Evolutionary conservation across 192 early-diverging fungal species (phyloP).

Genomic region (Gryganskiella cystojenkinii): DNA sequence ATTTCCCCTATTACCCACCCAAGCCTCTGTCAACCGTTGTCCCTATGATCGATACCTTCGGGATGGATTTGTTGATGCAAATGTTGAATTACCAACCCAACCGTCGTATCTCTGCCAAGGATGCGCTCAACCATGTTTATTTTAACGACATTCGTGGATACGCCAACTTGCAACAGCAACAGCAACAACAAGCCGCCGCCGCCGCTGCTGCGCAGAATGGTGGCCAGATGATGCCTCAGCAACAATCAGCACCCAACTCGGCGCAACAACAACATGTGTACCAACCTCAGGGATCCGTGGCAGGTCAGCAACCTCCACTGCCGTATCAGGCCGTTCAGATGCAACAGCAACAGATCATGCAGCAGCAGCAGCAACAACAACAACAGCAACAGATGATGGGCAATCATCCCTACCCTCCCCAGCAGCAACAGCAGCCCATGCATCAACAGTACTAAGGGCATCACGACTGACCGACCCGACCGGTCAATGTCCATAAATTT

Average conservation of each 20-base stretch:
- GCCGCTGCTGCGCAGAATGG: slow-evolving; percentile 17
- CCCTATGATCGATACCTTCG: slow-evolving; percentile 81
- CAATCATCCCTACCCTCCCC: slow-evolving; percentile 34
- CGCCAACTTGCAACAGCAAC: slow-evolving; percentile 43
- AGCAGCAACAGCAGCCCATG: slow-evolving; percentile 21
- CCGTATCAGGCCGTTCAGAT: slow-evolving; percentile 51
- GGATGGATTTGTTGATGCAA: slow-evolving; percentile 78
- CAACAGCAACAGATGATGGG: slow-evolving; percentile 20
- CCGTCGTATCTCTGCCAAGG: slow-evolving; percentile 69
- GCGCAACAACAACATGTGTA: slow-evolving; percentile 29
- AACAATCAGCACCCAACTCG: slow-evolving; percentile 2
- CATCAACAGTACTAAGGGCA: slow-evolving; percentile 6
- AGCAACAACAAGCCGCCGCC: slow-evolving; percentile 25
- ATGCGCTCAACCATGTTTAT: slow-evolving; percentile 71
- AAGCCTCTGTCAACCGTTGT: slow-evolving; percentile 70
- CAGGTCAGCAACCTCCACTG: slow-evolving; percentile 1
- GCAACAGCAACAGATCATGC: slow-evolving; percentile 15
- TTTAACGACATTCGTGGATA: slow-evolving; percentile 61
- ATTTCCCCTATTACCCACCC: slow-evolving; percentile 71
- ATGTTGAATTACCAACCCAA: slow-evolving; percentile 83
- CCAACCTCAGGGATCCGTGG: slow-evolving; percentile 9
- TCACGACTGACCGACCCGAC: neutral
- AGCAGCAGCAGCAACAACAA: slow-evolving; percentile 24
- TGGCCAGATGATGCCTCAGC: slow-evolving; percentile 33
- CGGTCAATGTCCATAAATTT: no score